Conservation (phyloP, 2,329 filamentous ascomycete genomes). For the Tolypocladium sp. region DNA sequence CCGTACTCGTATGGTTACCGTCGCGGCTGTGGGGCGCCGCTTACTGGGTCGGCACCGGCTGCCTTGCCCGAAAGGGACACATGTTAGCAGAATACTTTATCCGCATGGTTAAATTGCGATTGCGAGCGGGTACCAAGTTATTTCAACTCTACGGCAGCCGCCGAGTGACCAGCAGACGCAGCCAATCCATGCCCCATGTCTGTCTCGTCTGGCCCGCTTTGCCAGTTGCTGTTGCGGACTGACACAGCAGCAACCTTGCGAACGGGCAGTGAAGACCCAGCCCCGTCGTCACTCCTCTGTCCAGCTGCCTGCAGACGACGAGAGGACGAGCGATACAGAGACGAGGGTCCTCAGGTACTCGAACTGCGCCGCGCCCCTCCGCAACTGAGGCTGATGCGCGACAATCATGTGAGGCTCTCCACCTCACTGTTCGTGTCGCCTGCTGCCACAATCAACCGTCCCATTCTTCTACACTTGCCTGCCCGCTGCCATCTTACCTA, state of each 20-base stretch:
- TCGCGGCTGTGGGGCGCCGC: no score
- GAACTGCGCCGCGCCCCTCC: not conserved
- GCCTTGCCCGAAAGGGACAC: not conserved
- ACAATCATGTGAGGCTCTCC: not conserved
- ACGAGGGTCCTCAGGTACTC: no score
- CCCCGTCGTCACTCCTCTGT: not conserved
- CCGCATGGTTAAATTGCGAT: not conserved
- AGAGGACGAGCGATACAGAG: not conserved
- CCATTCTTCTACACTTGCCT: not conserved
- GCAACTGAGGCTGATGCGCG: not conserved
- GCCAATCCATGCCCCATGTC: not conserved
- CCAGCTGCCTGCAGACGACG: not conserved
- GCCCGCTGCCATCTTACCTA: not conserved
- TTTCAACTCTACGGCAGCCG: not conserved
- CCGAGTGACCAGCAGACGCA: not conserved
- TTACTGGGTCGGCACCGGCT: no score
- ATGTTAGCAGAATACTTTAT: not conserved
- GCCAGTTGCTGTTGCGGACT: not conserved
- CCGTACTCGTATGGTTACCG: no score
- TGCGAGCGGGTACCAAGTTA: not conserved
- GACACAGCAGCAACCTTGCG: not conserved
- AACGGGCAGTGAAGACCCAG: not conserved
- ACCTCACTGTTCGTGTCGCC: not conserved
- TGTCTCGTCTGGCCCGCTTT: not conserved
- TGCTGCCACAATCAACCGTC: not conserved